phyloP scores from a whole-genome alignment of 2,329 filamentous ascomycete genomes.

The Tolypocladium pustulatum region DNA sequence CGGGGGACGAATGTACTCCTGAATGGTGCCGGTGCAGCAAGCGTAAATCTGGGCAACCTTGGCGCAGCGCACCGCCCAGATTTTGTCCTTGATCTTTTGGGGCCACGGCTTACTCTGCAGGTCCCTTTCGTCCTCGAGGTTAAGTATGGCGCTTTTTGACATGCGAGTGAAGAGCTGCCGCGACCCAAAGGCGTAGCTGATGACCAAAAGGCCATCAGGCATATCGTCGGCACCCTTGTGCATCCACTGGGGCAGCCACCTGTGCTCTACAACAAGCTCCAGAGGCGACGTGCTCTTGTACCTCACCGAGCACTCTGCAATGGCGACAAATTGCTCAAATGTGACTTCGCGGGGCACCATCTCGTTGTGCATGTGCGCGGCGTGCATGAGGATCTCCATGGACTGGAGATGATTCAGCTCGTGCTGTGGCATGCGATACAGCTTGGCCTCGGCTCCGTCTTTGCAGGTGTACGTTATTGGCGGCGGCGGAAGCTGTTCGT shows the following conservation, averaged over 20 bases:
- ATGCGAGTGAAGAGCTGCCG: constrained; percentile 36
- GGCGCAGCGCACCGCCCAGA: constrained; percentile 35
- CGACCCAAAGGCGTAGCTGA: constrained; percentile 42
- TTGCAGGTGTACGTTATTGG: constrained; percentile 26
- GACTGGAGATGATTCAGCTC: constrained; percentile 31
- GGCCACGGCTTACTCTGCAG: constrained; percentile 35
- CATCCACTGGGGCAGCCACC: constrained; percentile 42
- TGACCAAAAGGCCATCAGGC: constrained; percentile 37
- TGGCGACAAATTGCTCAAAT: constrained; percentile 39
- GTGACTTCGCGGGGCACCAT: constrained; percentile 33
- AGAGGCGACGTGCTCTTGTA: constrained; percentile 42
- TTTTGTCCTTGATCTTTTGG: constrained; percentile 32
- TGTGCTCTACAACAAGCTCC: constrained; percentile 37
- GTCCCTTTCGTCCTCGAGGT: constrained; percentile 31
- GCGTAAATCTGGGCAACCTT: constrained; percentile 40
- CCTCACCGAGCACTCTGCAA: constrained; percentile 37
- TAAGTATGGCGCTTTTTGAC: constrained; percentile 38
- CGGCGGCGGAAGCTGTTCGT: constrained; percentile 21
- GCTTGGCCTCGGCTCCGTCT: constrained; percentile 31
- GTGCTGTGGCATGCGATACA: constrained; percentile 43
- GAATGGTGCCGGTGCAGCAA: constrained; percentile 31
- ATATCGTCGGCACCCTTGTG: constrained; percentile 35
- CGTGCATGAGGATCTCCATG: constrained; percentile 37
- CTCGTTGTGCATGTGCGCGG: constrained; percentile 38
- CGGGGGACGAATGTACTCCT: constrained; percentile 31